Evolutionary conservation across 441 rosid genomes (phyloP).

Genomic region (Euphorbia celastroides): DNA sequence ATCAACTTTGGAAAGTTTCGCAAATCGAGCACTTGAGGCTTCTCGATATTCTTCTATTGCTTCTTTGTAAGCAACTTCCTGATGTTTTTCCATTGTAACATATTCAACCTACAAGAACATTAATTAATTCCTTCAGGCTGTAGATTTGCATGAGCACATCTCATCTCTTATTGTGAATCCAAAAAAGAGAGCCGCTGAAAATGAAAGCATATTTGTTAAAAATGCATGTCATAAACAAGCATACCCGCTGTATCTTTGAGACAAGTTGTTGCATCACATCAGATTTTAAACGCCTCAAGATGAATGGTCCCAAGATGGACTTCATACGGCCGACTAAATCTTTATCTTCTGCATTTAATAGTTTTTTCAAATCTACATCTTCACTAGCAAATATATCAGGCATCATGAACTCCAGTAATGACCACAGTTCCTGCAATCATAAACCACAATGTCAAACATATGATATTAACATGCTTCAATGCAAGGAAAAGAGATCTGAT

Average conservation of each 20-base stretch:
- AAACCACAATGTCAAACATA: slow-evolving; percentile 17
- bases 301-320: slow-evolving; percentile 93
- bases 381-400: slow-evolving; percentile 93
- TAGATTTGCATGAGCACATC: neutral
- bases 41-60: slow-evolving; percentile 92
- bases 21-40: slow-evolving; percentile 61
- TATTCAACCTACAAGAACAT: slow-evolving; percentile 68
- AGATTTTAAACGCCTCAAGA: slow-evolving; percentile 88
- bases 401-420: slow-evolving; percentile 91
- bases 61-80: slow-evolving; percentile 77
- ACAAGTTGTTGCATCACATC: slow-evolving; percentile 99
- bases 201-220: slow-evolving; percentile 11
- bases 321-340: slow-evolving; percentile 84
- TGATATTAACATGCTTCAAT: slow-evolving; percentile 9
- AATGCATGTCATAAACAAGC: slow-evolving; percentile 8
- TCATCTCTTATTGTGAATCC: slow-evolving; percentile 13
- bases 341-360: slow-evolving; percentile 75
- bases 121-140: slow-evolving; percentile 17
- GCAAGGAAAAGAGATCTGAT: neutral
- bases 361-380: slow-evolving; percentile 84
- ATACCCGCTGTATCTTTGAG: slow-evolving; percentile 85
- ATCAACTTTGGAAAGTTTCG: slow-evolving; percentile 45
- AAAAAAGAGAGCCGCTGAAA: neutral
- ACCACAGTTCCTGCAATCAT: slow-evolving; percentile 80
- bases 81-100: slow-evolving; percentile 72